Percentiles rank a stretch among this genome's conserved stretches.
Evolutionary conservation across 148 eudicot species (phyloP).

Genomic region (Limonium bicolor): DNA sequence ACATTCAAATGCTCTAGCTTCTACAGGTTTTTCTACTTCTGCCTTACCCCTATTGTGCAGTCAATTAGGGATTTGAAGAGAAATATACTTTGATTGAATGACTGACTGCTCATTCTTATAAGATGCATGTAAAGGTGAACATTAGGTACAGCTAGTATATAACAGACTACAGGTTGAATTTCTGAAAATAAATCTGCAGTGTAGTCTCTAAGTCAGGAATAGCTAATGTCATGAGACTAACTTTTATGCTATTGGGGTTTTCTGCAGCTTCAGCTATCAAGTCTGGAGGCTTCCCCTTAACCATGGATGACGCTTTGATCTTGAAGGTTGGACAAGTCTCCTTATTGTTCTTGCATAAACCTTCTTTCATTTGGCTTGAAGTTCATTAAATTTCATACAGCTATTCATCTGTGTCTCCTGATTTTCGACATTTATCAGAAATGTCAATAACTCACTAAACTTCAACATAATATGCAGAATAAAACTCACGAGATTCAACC

Average conservation of each 20-base stretch:
- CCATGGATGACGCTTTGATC: conserved; percentile 28
- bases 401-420: conserved; percentile 1
- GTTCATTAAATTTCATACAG: neutral
- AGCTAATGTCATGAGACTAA: neutral
- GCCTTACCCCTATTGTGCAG: neutral
- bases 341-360: neutral
- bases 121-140: neutral
- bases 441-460: conserved; percentile 6
- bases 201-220: neutral
- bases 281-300: conserved; percentile 25
- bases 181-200: neutral
- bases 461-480: conserved; percentile 34
- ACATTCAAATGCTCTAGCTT: no score
- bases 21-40: neutral
- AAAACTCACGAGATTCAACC: conserved; percentile 53
- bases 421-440: neutral
- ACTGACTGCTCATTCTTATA: neutral
- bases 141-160: neutral
- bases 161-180: neutral
- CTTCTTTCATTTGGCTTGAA: neutral
- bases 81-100: neutral
- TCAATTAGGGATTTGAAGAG: neutral
- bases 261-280: conserved; percentile 35
- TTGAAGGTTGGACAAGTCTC: conserved; percentile 33
- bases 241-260: conserved; percentile 1